Evolutionary conservation across 2,329 filamentous ascomycete genomes (phyloP).

Genomic region (Botrytis sinoallii): DNA sequence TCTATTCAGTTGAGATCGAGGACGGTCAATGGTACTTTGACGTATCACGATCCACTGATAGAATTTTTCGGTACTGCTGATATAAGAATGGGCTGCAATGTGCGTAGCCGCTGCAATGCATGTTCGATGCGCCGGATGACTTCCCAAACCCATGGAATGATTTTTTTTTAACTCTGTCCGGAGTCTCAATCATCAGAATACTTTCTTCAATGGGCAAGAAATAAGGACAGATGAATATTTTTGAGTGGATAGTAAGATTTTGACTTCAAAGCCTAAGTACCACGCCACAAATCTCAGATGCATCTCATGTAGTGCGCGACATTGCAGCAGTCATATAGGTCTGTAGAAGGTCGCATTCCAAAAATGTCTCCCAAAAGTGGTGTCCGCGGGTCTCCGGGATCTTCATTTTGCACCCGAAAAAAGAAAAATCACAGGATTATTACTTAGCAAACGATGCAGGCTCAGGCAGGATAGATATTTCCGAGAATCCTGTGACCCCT

Average conservation of each 20-base stretch:
- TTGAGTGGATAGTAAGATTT: constrained; percentile 8
- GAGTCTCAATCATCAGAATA: neutral
- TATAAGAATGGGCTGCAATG: constrained; percentile 4
- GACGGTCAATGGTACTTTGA: neutral
- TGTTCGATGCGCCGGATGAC: constrained; percentile 14
- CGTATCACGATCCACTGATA: neutral
- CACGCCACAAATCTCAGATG: constrained; percentile 17
- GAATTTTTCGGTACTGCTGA: constrained; percentile 6
- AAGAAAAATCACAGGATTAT: neutral
- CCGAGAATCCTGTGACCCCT: neutral
- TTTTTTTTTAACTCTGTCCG: neutral
- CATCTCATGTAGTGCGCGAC: neutral
- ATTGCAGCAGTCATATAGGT: neutral
- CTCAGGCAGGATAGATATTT: neutral
- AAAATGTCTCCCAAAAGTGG: constrained; percentile 5
- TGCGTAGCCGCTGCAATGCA: constrained; percentile 13
- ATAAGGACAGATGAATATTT: neutral
- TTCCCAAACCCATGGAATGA: constrained; percentile 14
- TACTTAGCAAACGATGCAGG: neutral
- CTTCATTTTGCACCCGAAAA: neutral
- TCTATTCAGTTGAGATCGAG: neutral
- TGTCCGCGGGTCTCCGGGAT: constrained; percentile 1
- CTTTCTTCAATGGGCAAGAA: neutral
- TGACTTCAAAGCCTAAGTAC: constrained; percentile 17
- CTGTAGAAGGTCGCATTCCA: constrained; percentile 1